These are phyloP conservation scores for Talaromyces atroroseus DNA, from an alignment of 2,329 filamentous ascomycete genomes.

Conservation along the genomic window DNA sequence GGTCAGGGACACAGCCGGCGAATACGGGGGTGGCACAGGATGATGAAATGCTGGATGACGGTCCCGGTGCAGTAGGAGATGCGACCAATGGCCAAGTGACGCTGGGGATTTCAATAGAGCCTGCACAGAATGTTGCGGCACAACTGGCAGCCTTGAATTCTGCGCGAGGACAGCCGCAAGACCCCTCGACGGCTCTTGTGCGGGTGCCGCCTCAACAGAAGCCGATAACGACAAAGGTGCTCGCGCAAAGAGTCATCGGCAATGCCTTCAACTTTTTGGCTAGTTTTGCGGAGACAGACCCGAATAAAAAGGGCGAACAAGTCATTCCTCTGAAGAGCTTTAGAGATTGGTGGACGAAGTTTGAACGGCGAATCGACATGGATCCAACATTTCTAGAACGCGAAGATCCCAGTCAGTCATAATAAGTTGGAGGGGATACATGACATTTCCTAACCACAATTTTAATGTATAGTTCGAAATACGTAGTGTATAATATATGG, in stretches of 20 bases:
- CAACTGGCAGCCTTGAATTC: slow-evolving; percentile 57
- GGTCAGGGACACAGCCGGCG: slow-evolving; percentile 19
- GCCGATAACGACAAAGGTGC: slow-evolving; percentile 61
- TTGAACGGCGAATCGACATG: slow-evolving; percentile 76
- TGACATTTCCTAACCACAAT: background rate
- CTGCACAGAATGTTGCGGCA: slow-evolving; percentile 63
- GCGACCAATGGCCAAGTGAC: slow-evolving; percentile 51
- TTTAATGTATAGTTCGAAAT: background rate
- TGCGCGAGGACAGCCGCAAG: slow-evolving; percentile 17
- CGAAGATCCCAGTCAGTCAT: slow-evolving; percentile 43
- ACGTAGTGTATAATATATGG: slow-evolving; percentile 8
- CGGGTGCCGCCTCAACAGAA: slow-evolving; percentile 25
- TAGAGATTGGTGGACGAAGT: slow-evolving; percentile 97
- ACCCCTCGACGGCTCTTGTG: slow-evolving; percentile 24
- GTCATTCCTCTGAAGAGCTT: slow-evolving; percentile 92
- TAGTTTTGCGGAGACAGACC: slow-evolving; percentile 66
- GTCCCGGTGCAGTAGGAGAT: slow-evolving; percentile 21
- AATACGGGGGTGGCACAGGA: slow-evolving; percentile 31
- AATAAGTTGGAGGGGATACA: background rate
- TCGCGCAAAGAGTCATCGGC: slow-evolving; percentile 90
- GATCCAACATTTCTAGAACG: slow-evolving; percentile 88
- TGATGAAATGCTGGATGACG: slow-evolving; percentile 45
- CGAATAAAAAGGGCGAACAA: slow-evolving; percentile 59
- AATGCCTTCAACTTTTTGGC: slow-evolving; percentile 97
- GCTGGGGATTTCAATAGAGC: slow-evolving; percentile 78